Base-by-base conservation (phyloP, 106 monocot genomes). In the Ottelia alismoides region DNA sequence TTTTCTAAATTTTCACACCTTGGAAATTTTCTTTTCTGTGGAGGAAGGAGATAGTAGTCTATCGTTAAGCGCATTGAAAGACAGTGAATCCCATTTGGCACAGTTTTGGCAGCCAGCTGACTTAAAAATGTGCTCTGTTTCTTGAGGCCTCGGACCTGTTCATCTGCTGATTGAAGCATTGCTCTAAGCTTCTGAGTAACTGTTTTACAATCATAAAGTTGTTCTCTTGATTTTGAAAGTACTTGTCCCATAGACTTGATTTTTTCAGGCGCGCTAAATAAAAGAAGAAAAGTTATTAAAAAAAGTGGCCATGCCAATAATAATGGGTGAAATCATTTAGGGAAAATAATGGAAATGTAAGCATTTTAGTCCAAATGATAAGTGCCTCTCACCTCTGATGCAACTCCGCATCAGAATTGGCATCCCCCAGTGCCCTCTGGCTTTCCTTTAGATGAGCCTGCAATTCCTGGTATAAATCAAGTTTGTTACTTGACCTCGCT, bases 141-240 rank as follows among this genome's bases (percentile, higher is more conserved):
- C 74, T 83, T 83, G 52, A 83, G 53, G 57, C 67, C 57, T 53
- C 83, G 74, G 27, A 83, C 83, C 50, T 78, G 78, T 27, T 71
- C 83, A 72, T 84, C 78, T 30, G 71, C 78, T 31, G 78, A 78
- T 51, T 84, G 83, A 32, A 84, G 78, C 84, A 84, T 84, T 22
- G 55, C 65, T 62, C 84, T 72, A 32, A 84, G 66, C 50, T 72
- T 78, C 63, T 75, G 71, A 47, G 63, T 70, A 45, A 79, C 61
- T 23, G 50, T 53, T 65, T 79, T 79, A 50, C 84, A 84, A 49
- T 75, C 75, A 79, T 84, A 84, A 2, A 84, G 27, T 47, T 69
- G 59, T 56, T 76, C 69, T 63, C 78, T 72, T 29, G 79, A 55
- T 75, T 76, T 84, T 28, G 84, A 69, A 12, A 84, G 45, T 54